Percentiles rank a stretch among this genome's conserved stretches.
Conservation (phyloP, 2,329 filamentous ascomycete genomes). For the Mycosphaerella sp. region DNA sequence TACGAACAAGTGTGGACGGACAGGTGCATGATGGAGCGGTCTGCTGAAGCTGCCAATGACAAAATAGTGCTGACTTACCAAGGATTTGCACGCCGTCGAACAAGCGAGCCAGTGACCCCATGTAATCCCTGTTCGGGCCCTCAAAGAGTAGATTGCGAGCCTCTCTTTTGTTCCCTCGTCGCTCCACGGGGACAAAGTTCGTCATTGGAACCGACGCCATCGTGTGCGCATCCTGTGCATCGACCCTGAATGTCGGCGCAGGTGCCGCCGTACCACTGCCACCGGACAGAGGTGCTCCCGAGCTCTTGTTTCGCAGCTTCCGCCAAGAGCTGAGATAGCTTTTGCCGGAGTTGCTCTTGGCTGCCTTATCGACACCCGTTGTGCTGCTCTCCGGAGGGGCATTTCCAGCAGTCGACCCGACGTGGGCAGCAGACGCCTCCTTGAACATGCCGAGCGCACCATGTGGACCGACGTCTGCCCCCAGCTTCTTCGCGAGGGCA, state of each 20-base stretch:
- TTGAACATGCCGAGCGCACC: slow-evolving; percentile 68
- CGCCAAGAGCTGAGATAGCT: slow-evolving; percentile 81
- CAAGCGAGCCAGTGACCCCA: slow-evolving; percentile 79
- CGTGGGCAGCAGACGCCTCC: slow-evolving; percentile 45
- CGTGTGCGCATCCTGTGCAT: slow-evolving; percentile 54
- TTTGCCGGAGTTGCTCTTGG: slow-evolving; percentile 59
- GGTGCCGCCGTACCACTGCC: background rate
- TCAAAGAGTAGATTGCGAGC: slow-evolving; percentile 62
- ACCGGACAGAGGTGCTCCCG: slow-evolving; percentile 43
- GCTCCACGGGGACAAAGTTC: slow-evolving; percentile 61
- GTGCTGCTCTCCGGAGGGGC: slow-evolving; percentile 26
- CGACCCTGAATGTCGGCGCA: slow-evolving; percentile 33
- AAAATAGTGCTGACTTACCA: slow-evolving; percentile 54
- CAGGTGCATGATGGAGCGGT: slow-evolving; percentile 3
- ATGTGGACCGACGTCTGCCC: slow-evolving; percentile 85
- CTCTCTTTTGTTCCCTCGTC: slow-evolving; percentile 42
- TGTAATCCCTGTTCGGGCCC: slow-evolving; percentile 84
- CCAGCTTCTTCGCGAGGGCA: slow-evolving; percentile 71
- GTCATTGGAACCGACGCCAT: slow-evolving; percentile 54
- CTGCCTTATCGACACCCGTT: slow-evolving; percentile 34
- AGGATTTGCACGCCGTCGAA: slow-evolving; percentile 91
- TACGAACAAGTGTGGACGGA: too few species aligned
- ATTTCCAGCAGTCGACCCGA: slow-evolving; percentile 11
- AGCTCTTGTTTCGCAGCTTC: slow-evolving; percentile 83
- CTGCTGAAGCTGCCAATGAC: slow-evolving; percentile 4